phyloP scores from a whole-genome alignment of 2,329 filamentous ascomycete genomes.

The Diplodia sapinea region DNA sequence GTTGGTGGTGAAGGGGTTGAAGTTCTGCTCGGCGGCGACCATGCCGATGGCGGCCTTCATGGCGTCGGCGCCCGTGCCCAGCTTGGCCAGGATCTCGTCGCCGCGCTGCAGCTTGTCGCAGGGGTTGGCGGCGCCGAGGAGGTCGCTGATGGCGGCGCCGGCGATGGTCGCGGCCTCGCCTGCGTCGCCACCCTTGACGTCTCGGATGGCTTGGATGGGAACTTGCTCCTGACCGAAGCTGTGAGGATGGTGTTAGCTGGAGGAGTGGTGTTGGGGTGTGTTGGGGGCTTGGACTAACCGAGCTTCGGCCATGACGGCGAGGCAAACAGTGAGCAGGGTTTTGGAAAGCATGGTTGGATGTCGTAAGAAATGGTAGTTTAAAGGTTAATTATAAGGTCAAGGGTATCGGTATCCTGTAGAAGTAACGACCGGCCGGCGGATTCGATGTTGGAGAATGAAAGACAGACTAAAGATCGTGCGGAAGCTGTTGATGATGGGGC shows the following conservation, averaged over 20 bases:
- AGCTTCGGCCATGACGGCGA: conserved; percentile 41
- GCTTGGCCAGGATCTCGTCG: conserved; percentile 66
- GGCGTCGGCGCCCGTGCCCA: conserved; percentile 65
- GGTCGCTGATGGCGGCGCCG: conserved; percentile 64
- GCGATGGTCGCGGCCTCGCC: conserved; percentile 69
- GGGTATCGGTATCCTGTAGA: conserved; percentile 45
- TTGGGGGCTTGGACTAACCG: conserved; percentile 32
- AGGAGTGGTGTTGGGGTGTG: background rate
- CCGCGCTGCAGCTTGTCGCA: conserved; percentile 70
- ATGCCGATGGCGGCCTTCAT: conserved; percentile 67
- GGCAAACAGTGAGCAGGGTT: background rate
- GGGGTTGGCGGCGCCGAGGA: conserved; percentile 69
- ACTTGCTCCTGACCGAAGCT: conserved; percentile 69
- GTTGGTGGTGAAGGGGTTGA: conserved; percentile 68
- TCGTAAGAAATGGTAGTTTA: conserved; percentile 30
- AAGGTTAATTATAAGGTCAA: conserved; percentile 35
- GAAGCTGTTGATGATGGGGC: background rate
- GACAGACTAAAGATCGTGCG: conserved; percentile 33
- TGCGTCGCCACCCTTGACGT: conserved; percentile 60
- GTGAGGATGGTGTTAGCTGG: background rate
- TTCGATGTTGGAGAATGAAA: conserved; percentile 38
- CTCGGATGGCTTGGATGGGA: conserved; percentile 61
- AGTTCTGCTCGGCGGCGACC: conserved; percentile 74
- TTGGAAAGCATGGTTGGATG: conserved; percentile 14
- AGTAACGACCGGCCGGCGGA: conserved; percentile 43